A percentile compares a stretch with the other conserved stretches of the same genome.
Evolutionary conservation across 495 filamentous ascomycete species (phyloP).

Genomic region (Entonaema liquescens): DNA sequence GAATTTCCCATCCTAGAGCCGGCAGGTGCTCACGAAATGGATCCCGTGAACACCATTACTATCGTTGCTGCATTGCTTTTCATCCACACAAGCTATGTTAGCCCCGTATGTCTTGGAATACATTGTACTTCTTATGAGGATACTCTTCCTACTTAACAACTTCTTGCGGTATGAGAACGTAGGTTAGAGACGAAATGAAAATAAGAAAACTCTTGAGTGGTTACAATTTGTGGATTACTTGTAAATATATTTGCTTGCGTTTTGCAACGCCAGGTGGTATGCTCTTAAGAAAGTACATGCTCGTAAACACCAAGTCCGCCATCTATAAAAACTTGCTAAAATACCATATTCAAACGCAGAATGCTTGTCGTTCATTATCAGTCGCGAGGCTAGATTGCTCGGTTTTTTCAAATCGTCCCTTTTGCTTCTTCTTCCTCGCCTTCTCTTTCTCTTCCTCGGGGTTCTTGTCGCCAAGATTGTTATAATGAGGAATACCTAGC

Average conservation of each 20-base stretch:
- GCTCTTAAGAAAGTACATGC: background rate
- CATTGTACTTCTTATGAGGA: no score
- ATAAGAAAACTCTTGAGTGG: no score
- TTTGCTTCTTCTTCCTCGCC: conserved; percentile 40
- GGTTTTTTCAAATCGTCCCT: conserved; percentile 29
- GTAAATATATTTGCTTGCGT: background rate
- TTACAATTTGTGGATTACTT: background rate
- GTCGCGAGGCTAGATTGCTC: conserved; percentile 25
- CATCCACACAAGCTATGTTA: background rate
- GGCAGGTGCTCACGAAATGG: conserved; percentile 11
- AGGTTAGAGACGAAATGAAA: no score
- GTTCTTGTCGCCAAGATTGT: conserved; percentile 63
- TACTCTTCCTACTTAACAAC: background rate
- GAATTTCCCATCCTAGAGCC: conserved; percentile 15
- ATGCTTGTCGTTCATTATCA: conserved; percentile 30
- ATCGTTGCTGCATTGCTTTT: background rate
- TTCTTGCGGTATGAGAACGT: no score
- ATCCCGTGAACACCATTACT: background rate
- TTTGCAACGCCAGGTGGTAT: background rate
- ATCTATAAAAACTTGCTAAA: conserved; percentile 24
- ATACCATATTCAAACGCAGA: conserved; percentile 27
- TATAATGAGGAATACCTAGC: conserved; percentile 60
- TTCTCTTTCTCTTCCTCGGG: conserved; percentile 52
- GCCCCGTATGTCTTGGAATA: background rate
- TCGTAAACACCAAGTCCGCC: conserved; percentile 12